These are phyloP conservation scores for Acer campestre DNA, from an alignment of 345 rosid genomes.

Conservation along the genomic window DNA sequence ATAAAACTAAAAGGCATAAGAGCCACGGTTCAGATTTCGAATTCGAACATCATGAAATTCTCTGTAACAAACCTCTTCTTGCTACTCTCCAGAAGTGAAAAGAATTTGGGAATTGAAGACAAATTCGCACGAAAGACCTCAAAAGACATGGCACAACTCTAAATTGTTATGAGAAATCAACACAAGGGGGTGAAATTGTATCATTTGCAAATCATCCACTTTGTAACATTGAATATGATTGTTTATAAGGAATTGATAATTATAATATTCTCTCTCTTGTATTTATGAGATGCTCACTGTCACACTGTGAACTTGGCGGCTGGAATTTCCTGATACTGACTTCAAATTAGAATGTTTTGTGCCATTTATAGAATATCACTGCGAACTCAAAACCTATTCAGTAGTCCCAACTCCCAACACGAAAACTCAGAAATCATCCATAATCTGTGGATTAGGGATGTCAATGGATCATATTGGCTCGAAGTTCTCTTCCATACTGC, in stretches of 20 bases:
- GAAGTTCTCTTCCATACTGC: no score
- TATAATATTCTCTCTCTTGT: not conserved
- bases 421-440: no score
- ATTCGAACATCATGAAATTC: not conserved
- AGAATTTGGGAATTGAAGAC: not conserved
- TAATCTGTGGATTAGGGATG: no score
- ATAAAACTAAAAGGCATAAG: slow-evolving; percentile 36
- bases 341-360: slow-evolving; percentile 2
- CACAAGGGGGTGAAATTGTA: slow-evolving; percentile 11
- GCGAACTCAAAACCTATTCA: no score
- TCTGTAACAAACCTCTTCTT: slow-evolving; percentile 14
- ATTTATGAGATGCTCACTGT: no score
- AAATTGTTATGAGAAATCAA: not conserved
- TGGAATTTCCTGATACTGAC: no score
- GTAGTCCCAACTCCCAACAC: no score
- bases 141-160: slow-evolving; percentile 12
- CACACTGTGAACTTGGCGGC: no score
- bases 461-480: no score
- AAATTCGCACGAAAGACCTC: not conserved
- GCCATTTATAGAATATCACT: no score
- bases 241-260: slow-evolving; percentile 1
- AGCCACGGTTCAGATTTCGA: not conserved
- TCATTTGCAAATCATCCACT: slow-evolving; percentile 11
- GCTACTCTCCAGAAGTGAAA: not conserved
- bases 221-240: slow-evolving; percentile 5